Conservation (phyloP, 495 filamentous ascomycete genomes). For the Penicillium chermesinum region DNA sequence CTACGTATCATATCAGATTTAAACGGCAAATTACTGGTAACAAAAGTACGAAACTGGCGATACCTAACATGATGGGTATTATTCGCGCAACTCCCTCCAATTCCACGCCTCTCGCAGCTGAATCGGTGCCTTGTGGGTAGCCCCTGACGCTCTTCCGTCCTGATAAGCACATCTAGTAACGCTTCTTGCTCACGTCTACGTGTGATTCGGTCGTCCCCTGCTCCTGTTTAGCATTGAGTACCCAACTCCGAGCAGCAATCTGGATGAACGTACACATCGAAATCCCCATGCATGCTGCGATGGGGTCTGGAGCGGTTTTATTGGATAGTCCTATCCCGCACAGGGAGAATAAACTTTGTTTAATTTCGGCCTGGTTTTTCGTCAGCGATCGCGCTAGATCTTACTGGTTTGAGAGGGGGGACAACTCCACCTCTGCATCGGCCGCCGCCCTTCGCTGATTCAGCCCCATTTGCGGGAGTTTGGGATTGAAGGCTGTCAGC, state of each 20-base stretch:
- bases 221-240: neutral
- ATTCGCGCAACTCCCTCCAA: neutral
- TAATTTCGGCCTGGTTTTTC: neutral
- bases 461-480: neutral
- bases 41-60: too few species aligned
- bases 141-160: neutral
- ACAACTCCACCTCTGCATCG: neutral
- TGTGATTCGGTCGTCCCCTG: neutral
- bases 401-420: neutral
- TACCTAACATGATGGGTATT: neutral
- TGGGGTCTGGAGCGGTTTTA: conserved; percentile 1
- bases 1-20: too few species aligned
- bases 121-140: neutral
- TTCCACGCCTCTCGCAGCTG: conserved; percentile 1
- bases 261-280: conserved; percentile 3
- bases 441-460: neutral
- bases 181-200: conserved; percentile 1
- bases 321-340: conserved; percentile 4
- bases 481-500: conserved; percentile 3
- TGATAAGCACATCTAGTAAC: conserved; percentile 1
- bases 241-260: neutral
- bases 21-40: too few species aligned
- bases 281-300: conserved; percentile 1
- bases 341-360: neutral
- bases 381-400: neutral